Evolutionary conservation across 139 green algal species (phyloP), one percentile per base, ranked within the genome.

Genomic region (Chlamydomonas sp.): DNA sequence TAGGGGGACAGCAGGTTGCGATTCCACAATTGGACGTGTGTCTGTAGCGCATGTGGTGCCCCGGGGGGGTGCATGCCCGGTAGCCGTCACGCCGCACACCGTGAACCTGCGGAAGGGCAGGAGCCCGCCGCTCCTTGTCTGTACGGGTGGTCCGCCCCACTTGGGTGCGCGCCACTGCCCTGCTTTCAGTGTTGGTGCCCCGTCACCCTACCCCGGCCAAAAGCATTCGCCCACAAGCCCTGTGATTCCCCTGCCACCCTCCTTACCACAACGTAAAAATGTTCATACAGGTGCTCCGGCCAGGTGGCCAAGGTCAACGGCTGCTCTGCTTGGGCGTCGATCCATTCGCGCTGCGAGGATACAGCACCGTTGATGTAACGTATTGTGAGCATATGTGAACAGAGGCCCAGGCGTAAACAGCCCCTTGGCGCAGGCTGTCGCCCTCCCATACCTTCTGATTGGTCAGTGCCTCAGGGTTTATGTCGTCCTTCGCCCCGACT

Each of bases 261-360:
- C 71, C 94, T 75, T 79, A 97, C 95, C 89, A 96, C 91, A 17
- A 98, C 86, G 59, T 92, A 90, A 81, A 98, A 98, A 77, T 94
- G 89, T 86, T 98, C 96, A 77, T 94, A 95, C 15, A 96, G 83
- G 77, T 95, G 93, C 6, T 93, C 84, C 1, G 93, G 93, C 92
- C 93, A 96, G 0, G 85, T 90, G 0, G 88, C 68, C 6, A 91
- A 84, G 57, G 90, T 81, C 16, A 75, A 77, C 12, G 85, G 79
- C 62, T 78, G 67, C 63, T 86, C 85, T 18, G 79, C 82, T 78
- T 94, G 90, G 0, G 80, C 68, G 71, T 93, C 92, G 4, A 95
- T 81, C 94, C 94, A 96, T 75, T 93, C 90, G 2, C 94, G 89
- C 91, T 95, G 89, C 90, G 31, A 49, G 67, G 14, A 73, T 15